These are phyloP conservation scores for Aureobasidium sp. DNA, from an alignment of 2,329 filamentous ascomycete species.

Conservation along the genomic window DNA sequence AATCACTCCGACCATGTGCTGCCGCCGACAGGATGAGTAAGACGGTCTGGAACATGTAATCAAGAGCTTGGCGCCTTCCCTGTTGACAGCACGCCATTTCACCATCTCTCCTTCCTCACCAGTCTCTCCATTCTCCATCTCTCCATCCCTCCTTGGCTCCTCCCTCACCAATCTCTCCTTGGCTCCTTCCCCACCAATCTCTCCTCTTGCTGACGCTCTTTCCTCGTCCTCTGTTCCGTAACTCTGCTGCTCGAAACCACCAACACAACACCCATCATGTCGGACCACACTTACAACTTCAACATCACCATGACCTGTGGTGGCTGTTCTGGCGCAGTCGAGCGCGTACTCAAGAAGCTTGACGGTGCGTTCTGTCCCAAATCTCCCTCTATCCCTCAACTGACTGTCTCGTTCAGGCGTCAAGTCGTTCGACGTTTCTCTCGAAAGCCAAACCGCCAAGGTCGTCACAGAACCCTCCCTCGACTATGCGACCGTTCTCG, in stretches of 20 bases:
- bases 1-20: no score
- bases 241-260: background rate
- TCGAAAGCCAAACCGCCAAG: slow-evolving; percentile 76
- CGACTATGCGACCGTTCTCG: slow-evolving; percentile 72
- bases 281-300: slow-evolving; percentile 90
- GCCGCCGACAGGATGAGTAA: background rate
- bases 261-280: slow-evolving; percentile 44
- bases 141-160: slow-evolving; percentile 1
- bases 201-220: background rate
- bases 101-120: slow-evolving; percentile 4
- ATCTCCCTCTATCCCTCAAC: background rate
- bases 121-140: background rate
- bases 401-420: slow-evolving; percentile 53
- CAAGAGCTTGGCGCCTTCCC: slow-evolving; percentile 6
- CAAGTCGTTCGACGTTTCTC: slow-evolving; percentile 77
- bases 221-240: background rate
- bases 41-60: slow-evolving; percentile 5
- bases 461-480: slow-evolving; percentile 64
- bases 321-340: slow-evolving; percentile 91
- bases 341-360: slow-evolving; percentile 85
- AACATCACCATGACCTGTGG: slow-evolving; percentile 89
- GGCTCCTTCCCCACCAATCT: no score
- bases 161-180: background rate
- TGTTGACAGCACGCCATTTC: background rate
- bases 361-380: slow-evolving; percentile 56